A percentile compares a stretch with the other conserved stretches of the same genome.
phyloP scores from a whole-genome alignment of 1,284 basidiomycete genomes.

The Heterobasidion irregulare region DNA sequence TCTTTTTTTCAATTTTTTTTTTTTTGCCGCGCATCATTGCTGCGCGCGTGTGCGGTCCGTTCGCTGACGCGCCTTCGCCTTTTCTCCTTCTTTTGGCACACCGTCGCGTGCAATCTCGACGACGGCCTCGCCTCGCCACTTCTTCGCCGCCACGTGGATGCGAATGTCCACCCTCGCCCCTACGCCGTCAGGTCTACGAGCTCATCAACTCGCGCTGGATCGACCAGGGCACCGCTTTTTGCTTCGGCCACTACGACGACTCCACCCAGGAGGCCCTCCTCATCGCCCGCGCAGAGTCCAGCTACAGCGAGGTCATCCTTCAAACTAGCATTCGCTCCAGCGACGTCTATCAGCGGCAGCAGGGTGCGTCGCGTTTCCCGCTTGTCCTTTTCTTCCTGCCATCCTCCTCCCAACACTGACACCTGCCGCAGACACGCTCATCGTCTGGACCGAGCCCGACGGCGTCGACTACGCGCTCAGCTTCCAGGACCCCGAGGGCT shows the following conservation, averaged over 20 bases:
- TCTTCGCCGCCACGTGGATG: neutral
- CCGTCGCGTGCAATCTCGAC: no score
- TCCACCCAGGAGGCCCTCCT: conserved; percentile 73
- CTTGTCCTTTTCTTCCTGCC: no score
- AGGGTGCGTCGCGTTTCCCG: conserved; percentile 42
- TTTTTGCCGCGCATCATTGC: neutral
- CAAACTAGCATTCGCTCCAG: conserved; percentile 69
- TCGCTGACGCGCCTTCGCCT: neutral
- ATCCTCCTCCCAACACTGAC: neutral
- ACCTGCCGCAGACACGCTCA: conserved; percentile 73
- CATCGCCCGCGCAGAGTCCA: conserved; percentile 76
- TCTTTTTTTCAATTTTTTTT: neutral
- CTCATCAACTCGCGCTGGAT: conserved; percentile 84
- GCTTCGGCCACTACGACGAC: conserved; percentile 81
- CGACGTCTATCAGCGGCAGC: conserved; percentile 89
- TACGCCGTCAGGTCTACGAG: conserved; percentile 71
- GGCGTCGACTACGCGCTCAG: conserved; percentile 94
- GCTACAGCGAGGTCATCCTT: conserved; percentile 63
- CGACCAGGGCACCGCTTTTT: conserved; percentile 92
- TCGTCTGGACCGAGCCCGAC: conserved; percentile 97
- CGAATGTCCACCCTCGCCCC: neutral
- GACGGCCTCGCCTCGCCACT: neutral
- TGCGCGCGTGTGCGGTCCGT: neutral
- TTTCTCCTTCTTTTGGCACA: neutral
- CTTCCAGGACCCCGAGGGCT: conserved; percentile 95